Base-by-base conservation (phyloP, 257 asterid genomes). In the Ballota nigra region DNA sequence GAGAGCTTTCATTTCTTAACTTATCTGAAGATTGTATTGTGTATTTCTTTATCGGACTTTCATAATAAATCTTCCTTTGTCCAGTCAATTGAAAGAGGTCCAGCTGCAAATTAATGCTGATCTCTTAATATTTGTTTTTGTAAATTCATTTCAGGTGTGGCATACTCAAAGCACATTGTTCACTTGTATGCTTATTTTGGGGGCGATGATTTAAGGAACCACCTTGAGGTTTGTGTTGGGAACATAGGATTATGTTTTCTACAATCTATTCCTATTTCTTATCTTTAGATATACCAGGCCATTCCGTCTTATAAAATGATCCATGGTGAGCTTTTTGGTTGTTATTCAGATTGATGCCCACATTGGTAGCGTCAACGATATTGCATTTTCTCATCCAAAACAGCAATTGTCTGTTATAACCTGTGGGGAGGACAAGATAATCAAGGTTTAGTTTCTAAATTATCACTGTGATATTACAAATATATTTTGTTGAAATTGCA, bases 101-200 rank as follows among this genome's bases (percentile, higher is more conserved):
- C 36, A 23, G 11, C 13, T 53, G 61, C 73, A 38, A 20, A 33
- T 0, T 7, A 11, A 33, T 45, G 23, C 29, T 41, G 4, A 64
- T 75, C 28, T 11, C 69, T 75, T 56, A 70, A 28, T 38, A n/a
- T 71, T 19, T 41, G 22, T 28, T 36, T 72, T 72, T 24, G 52
- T 56, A 20, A 3, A 33, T 64, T 73, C 71, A 71, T 55, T 78
- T 33, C 79, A 89, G 96, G 92, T 68, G 95, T 84, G 67, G 92
- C 96, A 23, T 87, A 86, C 84, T 87, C 96, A n/a, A 87, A 83
- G 80, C 86, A 86, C 86, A 87, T 87, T 72, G 79, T 87, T 79
- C 96, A 86, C 31, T 61, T 89, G 34, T 83, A 79, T 82, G 79
- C 89, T 63, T 83, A 80, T 70, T 57, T 56, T 15, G 84, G 84